Percentiles rank a stretch among this genome's conserved stretches.
phyloP scores from a whole-genome alignment of 257 asterid species.

The Jasminum sambac region DNA sequence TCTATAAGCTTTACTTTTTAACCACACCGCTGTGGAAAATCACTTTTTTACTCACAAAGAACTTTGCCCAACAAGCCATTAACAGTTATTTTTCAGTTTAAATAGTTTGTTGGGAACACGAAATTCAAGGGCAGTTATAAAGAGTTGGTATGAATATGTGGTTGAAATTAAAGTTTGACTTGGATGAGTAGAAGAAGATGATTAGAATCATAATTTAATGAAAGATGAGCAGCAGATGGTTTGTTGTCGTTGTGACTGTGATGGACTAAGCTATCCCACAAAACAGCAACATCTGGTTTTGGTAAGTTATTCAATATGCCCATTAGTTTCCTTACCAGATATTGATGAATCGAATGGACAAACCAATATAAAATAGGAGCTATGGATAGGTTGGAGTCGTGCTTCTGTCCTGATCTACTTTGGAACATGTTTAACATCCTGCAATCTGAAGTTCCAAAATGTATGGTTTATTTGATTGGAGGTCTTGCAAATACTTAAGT shows the following conservation, averaged over 20 bases:
- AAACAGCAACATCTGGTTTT: neutral
- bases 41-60: too few relatives aligned
- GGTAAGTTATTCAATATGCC: neutral
- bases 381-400: neutral
- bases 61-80: too few relatives aligned
- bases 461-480: neutral
- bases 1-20: too few relatives aligned
- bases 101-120: too few relatives aligned
- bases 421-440: neutral
- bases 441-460: neutral
- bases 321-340: neutral
- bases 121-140: too few relatives aligned
- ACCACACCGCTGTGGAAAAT: too few relatives aligned
- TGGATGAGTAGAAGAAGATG: too few relatives aligned
- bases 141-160: too few relatives aligned
- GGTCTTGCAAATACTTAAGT: slow-evolving; percentile 8
- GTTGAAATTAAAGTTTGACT: too few relatives aligned
- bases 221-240: too few relatives aligned
- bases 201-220: too few relatives aligned
- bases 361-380: neutral
- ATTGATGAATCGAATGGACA: neutral
- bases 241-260: neutral
- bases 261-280: neutral
- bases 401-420: neutral
- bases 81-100: too few relatives aligned